Base-by-base conservation (phyloP, 1,284 basidiomycete species). In the Sanghuangporus weigelae region DNA sequence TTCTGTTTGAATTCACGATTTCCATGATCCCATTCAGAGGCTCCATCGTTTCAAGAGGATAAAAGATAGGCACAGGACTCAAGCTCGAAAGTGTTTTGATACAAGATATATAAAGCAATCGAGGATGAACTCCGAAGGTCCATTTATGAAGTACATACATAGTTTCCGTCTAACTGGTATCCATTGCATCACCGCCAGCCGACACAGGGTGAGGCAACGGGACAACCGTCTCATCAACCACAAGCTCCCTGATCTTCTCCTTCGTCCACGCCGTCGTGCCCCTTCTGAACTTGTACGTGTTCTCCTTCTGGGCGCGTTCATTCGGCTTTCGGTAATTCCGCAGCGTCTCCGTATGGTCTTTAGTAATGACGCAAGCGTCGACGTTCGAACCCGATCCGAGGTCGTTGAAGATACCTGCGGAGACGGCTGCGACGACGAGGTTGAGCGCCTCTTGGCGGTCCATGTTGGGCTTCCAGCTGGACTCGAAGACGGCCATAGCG, bases 391-490 rank as follows among this genome's bases (percentile, higher is more conserved):
- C 97, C 0, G 95, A 98, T 8, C 97, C 97, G 48, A 99, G 84
- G 80, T 99, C 97, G 80, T 99, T 99, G 83, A 98, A 99, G 74
- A 99, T 96, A 84, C 97, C 97, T 1, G 94, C 91, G 54, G 90
- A 89, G 72, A 99, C 90, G 36, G 97, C 96, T 51, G 86, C 83
- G 50, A 89, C 87, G 21, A 98, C 96, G 11, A 99, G 82, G 21
- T 81, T 79, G 63, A 98, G 85, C 0, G 96, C 96, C 54, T 92
- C 90, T 62, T 86, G 81, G 57, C 92, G 85, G 70, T 85, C 83
- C 87, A 99, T 87, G 73, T 93, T 80, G 48, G 93, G 82, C 71
- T 81, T 83, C 95, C 95, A 99, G 12, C 81, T 75, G 60, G 84
- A 87, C 75, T 99, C 97, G 70, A 99, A 99, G 12, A 99, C 91